Base-by-base conservation (phyloP, 202 grass and related monocot genomes). In the Schoenoplectus tabernaemontani region DNA sequence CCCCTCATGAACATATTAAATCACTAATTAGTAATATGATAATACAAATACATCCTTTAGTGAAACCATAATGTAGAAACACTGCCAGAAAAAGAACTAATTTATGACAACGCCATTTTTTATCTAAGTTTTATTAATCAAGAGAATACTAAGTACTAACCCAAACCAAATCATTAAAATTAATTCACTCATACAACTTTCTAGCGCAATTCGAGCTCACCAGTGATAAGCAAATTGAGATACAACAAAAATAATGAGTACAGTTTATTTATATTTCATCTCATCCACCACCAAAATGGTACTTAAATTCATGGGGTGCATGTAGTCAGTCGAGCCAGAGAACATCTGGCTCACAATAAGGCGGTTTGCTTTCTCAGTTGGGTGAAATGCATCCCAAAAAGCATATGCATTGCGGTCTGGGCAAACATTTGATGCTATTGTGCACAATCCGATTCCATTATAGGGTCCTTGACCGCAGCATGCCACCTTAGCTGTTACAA, bases 391-490 rank as follows among this genome's bases (percentile, higher is more conserved):
- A 57, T 99, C 96, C 91, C 91, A 99, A 78, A 95, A 99, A 17
- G 92, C 91, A 78, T 92, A 95, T 22, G 81, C 83, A 61, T 91
- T 85, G 26, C 91, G 5, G 83, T 95, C 87, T 15, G 69, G 54
- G 81, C 96, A 99, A 41, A 99, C 78, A 81, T 92, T 99, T 43
- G 96, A 99, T 46, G 87, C 86, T 57, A 61, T 44, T 42, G 92
- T 95, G 83, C 96, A 99, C 57, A 89, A 83, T 28, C 96, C 96
- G 43, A 99, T 78, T 41, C 92, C 92, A 11, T 99, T 99, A 87
- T 91, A 99, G 24, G 92, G 96, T 5, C 96, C 96, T 83, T 99
- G 96, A 47, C 96, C 96, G 78, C 96, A 99, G 85, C 96, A 99
- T 43, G 96, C 96, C 46, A 99, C 67, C 86, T 99, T 92, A 8